phyloP scores from a whole-genome alignment of 345 rosid genomes.

The Corchorus capsularis region DNA sequence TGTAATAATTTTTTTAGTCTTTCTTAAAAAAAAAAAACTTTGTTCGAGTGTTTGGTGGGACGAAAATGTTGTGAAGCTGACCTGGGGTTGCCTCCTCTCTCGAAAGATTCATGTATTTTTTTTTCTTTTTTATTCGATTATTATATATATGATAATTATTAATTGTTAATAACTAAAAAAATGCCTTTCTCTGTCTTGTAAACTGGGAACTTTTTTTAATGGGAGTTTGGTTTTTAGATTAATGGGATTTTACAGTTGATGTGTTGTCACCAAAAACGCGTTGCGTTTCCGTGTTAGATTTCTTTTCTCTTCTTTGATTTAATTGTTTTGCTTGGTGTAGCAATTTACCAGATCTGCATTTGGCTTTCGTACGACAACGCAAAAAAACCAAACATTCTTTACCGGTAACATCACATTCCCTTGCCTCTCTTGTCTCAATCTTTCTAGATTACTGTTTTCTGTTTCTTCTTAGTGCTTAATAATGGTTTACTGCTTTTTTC shows the following conservation, averaged over 20 bases:
- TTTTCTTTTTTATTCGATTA: not conserved
- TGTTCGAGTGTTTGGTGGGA: slow-evolving; percentile 24
- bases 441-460: not conserved
- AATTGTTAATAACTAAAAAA: too few species aligned
- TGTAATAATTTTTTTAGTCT: slow-evolving; percentile 7
- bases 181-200: not conserved
- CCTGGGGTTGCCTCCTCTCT: slow-evolving; percentile 20
- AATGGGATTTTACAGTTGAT: slow-evolving; percentile 54
- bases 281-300: slow-evolving; percentile 46
- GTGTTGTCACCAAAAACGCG: slow-evolving; percentile 58
- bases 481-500: slow-evolving; percentile 1
- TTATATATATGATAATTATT: not conserved
- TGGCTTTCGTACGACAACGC: slow-evolving; percentile 31
- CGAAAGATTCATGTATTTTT: not conserved
- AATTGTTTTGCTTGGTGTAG: slow-evolving; percentile 29
- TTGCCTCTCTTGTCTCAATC: slow-evolving; percentile 8
- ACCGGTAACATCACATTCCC: slow-evolving; percentile 29
- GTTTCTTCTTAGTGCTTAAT: not conserved
- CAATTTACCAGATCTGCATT: slow-evolving; percentile 64
- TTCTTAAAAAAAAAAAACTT: not conserved
- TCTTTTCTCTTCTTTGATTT: slow-evolving; percentile 19
- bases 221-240: slow-evolving; percentile 1
- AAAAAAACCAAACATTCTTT: slow-evolving; percentile 53
- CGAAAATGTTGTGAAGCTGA: slow-evolving; percentile 38
- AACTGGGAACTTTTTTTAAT: not conserved